Conservation (phyloP, 257 asterid species). For the Catharanthus roseus region DNA sequence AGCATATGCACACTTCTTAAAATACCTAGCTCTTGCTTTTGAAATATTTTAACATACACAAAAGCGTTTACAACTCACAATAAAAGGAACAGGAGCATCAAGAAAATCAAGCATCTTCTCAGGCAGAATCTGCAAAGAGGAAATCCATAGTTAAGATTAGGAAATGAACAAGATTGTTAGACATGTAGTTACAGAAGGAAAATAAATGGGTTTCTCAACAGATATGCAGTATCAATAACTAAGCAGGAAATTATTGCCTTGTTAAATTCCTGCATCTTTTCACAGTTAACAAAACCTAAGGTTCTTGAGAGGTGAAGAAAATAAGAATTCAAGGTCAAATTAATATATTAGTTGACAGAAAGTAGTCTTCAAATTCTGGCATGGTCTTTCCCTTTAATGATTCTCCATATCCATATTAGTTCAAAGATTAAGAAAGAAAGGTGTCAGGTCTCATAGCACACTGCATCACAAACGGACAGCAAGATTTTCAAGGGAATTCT, state of each 20-base stretch:
- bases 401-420: neutral
- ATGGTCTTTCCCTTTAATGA: neutral
- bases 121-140: slow-evolving; percentile 67
- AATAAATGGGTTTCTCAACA: slow-evolving; percentile 9
- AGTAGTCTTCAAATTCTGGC: neutral
- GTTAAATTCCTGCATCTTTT: neutral
- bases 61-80: slow-evolving; percentile 46
- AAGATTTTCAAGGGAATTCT: neutral
- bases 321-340: neutral
- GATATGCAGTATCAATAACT: neutral
- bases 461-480: neutral
- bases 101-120: slow-evolving; percentile 87
- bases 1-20: neutral
- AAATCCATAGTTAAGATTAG: neutral
- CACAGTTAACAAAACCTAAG: neutral
- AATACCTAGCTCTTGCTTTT: neutral
- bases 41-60: neutral
- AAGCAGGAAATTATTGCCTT: neutral
- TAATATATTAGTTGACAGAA: neutral
- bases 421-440: neutral
- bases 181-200: neutral
- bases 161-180: slow-evolving; percentile 8
- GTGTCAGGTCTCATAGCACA: neutral
- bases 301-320: neutral
- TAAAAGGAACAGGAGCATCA: slow-evolving; percentile 97